Conservation (phyloP, 1,139 yeast species). For the Candida sanyaensis region DNA sequence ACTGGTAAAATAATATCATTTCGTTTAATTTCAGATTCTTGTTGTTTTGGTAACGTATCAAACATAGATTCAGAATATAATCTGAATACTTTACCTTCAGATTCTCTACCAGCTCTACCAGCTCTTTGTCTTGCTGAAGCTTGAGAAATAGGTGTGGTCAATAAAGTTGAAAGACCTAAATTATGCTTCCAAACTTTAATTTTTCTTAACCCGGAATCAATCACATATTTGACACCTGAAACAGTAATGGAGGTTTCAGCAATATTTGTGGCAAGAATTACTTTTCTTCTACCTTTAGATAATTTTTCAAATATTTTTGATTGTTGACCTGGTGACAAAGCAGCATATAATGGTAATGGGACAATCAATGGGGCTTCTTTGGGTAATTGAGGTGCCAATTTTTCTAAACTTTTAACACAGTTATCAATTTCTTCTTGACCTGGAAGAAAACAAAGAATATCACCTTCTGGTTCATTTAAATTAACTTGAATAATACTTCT, state of each 20-base stretch:
- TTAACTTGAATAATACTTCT: conserved; percentile 94
- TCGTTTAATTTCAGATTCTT: conserved; percentile 92
- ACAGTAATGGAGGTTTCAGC: conserved; percentile 98
- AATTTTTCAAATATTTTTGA: conserved; percentile 78
- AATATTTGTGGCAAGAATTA: conserved; percentile 88
- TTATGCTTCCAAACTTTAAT: conserved; percentile 97
- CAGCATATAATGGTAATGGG: conserved; percentile 93
- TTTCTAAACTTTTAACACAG: conserved; percentile 81
- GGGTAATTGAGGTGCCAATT: conserved; percentile 64
- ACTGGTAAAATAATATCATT: conserved; percentile 92
- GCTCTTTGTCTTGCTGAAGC: conserved; percentile 99
- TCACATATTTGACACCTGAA: conserved; percentile 96
- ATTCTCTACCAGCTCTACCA: conserved; percentile 99
- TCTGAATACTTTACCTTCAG: conserved; percentile 97
- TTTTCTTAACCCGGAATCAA: conserved; percentile 96
- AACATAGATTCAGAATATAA: conserved; percentile 93
- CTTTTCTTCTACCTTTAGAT: conserved; percentile 91
- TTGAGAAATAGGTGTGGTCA: conserved; percentile 94
- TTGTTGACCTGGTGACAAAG: conserved; percentile 94
- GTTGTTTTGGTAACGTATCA: conserved; percentile 94
- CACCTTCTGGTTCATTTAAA: conserved; percentile 87
- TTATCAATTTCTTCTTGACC: conserved; percentile 99
- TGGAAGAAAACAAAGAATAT: conserved; percentile 81
- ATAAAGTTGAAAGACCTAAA: conserved; percentile 88
- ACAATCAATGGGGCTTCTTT: conserved; percentile 85